A percentile compares a stretch with the other conserved stretches of the same genome.
phyloP scores from a whole-genome alignment of 306 rosid species.

The Herpetospermum pedunculosum region DNA sequence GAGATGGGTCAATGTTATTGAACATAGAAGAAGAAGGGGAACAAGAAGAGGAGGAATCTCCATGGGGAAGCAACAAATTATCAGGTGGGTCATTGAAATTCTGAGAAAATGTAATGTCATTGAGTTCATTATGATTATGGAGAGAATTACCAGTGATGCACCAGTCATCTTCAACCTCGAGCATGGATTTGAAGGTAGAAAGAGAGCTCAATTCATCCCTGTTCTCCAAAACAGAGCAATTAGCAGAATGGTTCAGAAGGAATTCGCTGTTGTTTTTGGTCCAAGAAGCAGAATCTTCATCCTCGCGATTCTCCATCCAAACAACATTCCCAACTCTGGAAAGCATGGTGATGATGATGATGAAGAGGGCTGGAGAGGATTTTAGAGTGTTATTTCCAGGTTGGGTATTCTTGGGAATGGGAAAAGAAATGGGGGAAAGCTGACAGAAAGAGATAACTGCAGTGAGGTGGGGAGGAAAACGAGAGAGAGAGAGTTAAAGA shows the following conservation, averaged over 20 bases:
- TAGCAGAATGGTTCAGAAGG: not conserved
- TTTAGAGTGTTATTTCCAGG: not conserved
- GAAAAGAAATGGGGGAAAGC: not conserved
- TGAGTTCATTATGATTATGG: conserved; percentile 23
- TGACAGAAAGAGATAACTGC: conserved; percentile 10
- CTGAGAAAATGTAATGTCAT: conserved; percentile 27
- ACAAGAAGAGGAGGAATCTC: conserved; percentile 54
- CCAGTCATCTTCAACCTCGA: conserved; percentile 60
- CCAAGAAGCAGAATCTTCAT: conserved; percentile 46
- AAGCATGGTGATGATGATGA: not conserved
- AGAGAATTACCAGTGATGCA: conserved; percentile 21
- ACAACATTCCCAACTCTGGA: conserved; percentile 21
- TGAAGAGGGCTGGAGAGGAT: not conserved
- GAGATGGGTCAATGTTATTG: conserved; percentile 43
- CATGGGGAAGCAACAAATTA: conserved; percentile 30
- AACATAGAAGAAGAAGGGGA: conserved; percentile 44
- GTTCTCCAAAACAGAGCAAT: conserved; percentile 15
- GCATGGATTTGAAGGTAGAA: conserved; percentile 69
- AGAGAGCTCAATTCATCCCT: conserved; percentile 37
- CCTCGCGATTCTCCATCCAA: conserved; percentile 38
- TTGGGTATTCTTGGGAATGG: conserved; percentile 7
- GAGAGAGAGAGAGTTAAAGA: conserved; percentile 7
- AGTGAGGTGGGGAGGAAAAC: not conserved
- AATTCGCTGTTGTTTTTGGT: conserved; percentile 16
- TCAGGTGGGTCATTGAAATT: conserved; percentile 26